A percentile compares a stretch with the other conserved stretches of the same genome.
Conservation (phyloP, 2,329 filamentous ascomycete species). For the Fusarium sp. region DNA sequence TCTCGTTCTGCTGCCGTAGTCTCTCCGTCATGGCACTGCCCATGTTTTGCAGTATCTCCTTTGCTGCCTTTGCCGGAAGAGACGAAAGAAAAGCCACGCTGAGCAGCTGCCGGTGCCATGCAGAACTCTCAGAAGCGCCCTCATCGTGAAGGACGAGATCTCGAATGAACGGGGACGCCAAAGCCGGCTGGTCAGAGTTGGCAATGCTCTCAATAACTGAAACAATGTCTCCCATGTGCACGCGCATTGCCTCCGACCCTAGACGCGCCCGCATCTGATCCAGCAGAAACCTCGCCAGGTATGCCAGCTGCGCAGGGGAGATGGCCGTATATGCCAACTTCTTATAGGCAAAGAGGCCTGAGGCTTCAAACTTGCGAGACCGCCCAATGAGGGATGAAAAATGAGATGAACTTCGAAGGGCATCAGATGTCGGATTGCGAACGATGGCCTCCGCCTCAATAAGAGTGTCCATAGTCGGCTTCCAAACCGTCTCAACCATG, state of each 20-base stretch:
- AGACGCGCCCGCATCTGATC: constrained; percentile 31
- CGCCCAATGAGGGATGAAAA: not conserved
- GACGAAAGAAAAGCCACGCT: constrained; percentile 40
- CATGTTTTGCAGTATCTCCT: constrained; percentile 44
- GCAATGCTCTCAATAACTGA: constrained; percentile 40
- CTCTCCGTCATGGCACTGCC: constrained; percentile 43
- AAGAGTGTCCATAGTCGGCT: constrained; percentile 45
- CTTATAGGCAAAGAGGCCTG: constrained; percentile 26
- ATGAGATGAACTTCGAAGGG: not conserved
- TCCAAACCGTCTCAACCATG: constrained; percentile 43
- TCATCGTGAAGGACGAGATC: constrained; percentile 46
- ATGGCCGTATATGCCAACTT: constrained; percentile 1
- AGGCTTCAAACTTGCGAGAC: not conserved
- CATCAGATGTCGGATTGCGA: constrained; percentile 8
- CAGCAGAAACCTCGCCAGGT: constrained; percentile 35
- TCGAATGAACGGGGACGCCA: constrained; percentile 47
- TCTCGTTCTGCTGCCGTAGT: constrained; percentile 41
- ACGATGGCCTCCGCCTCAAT: constrained; percentile 39
- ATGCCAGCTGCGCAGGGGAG: constrained; percentile 11
- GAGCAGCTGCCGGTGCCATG: constrained; percentile 49
- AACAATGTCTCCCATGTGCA: constrained; percentile 24
- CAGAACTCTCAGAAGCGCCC: constrained; percentile 39
- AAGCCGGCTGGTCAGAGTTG: constrained; percentile 44
- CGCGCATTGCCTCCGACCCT: constrained; percentile 15
- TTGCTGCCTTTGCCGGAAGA: constrained; percentile 42